These are phyloP conservation scores for Ceratorhiza oryzae-sativae DNA, from an alignment of 1,284 basidiomycete genomes.

Conservation along the genomic window DNA sequence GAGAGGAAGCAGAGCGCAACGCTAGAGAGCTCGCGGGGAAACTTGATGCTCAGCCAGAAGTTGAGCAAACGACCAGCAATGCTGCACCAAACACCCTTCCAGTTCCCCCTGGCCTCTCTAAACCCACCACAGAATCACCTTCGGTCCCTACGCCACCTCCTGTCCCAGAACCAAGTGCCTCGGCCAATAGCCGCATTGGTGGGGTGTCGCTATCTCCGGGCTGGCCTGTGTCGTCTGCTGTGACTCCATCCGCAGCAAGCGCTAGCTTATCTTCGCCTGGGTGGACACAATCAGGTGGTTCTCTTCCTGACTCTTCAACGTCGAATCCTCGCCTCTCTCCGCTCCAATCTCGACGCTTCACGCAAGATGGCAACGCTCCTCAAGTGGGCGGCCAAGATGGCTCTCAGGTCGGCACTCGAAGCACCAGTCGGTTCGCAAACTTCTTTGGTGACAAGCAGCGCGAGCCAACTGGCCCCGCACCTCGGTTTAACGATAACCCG, in stretches of 20 bases:
- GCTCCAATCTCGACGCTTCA: slow-evolving; percentile 29
- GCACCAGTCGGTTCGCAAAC: slow-evolving; percentile 74
- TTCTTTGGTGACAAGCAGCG: slow-evolving; percentile 74
- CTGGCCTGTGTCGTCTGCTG: slow-evolving; percentile 13
- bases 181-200: slow-evolving; percentile 24
- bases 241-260: slow-evolving; percentile 12
- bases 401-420: slow-evolving; percentile 28
- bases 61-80: background rate
- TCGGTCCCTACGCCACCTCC: slow-evolving; percentile 14
- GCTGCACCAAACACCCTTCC: background rate
- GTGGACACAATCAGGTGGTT: slow-evolving; percentile 13
- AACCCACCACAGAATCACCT: background rate
- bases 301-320: slow-evolving; percentile 18
- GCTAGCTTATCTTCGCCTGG: slow-evolving; percentile 7
- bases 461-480: slow-evolving; percentile 20
- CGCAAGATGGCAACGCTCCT: slow-evolving; percentile 14
- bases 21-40: slow-evolving; percentile 35
- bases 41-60: background rate
- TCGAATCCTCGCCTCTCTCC: slow-evolving; percentile 31
- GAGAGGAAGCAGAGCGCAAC: slow-evolving; percentile 60
- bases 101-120: slow-evolving; percentile 28
- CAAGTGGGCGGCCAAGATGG: slow-evolving; percentile 20
- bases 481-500: slow-evolving; percentile 26
- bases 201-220: slow-evolving; percentile 26
- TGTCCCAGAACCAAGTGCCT: background rate